A percentile compares a stretch with the other conserved stretches of the same genome.
Evolutionary conservation across 2,329 filamentous ascomycete species (phyloP).

Genomic region (Paradendryphiella salina): DNA sequence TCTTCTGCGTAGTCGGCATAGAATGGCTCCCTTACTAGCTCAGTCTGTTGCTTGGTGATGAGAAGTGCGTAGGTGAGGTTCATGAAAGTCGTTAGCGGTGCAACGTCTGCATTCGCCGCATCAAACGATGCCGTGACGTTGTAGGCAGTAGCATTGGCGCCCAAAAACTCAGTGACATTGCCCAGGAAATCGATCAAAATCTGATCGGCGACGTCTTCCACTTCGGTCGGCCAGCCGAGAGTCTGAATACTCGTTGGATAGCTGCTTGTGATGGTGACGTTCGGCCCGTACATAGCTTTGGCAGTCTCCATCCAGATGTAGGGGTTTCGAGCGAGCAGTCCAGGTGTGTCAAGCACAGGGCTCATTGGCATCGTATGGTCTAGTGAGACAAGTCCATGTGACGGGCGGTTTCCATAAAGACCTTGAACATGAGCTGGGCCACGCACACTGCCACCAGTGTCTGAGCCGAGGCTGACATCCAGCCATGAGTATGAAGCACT

Average conservation of each 20-base stretch:
- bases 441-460: conserved; percentile 57
- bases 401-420: conserved; percentile 56
- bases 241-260: conserved; percentile 52
- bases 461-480: conserved; percentile 55
- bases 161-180: conserved; percentile 51
- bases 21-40: conserved; percentile 54
- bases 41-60: conserved; percentile 54
- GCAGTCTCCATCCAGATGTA: conserved; percentile 50
- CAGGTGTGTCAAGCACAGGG: conserved; percentile 54
- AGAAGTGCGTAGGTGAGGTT: conserved; percentile 53
- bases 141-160: conserved; percentile 44
- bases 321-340: conserved; percentile 53
- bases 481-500: conserved; percentile 54
- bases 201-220: conserved; percentile 39
- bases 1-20: conserved; percentile 55
- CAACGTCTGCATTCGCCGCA: conserved; percentile 36
- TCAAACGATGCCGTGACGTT: conserved; percentile 46
- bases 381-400: conserved; percentile 52
- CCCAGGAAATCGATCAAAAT: conserved; percentile 50
- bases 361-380: conserved; percentile 56
- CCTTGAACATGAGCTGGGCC: conserved; percentile 55
- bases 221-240: conserved; percentile 48
- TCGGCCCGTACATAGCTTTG: conserved; percentile 51
- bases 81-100: conserved; percentile 45
- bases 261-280: conserved; percentile 48